Evolutionary conservation across 176 grass and related monocot genomes (phyloP).

Genomic region (Zoysia pacifica): DNA sequence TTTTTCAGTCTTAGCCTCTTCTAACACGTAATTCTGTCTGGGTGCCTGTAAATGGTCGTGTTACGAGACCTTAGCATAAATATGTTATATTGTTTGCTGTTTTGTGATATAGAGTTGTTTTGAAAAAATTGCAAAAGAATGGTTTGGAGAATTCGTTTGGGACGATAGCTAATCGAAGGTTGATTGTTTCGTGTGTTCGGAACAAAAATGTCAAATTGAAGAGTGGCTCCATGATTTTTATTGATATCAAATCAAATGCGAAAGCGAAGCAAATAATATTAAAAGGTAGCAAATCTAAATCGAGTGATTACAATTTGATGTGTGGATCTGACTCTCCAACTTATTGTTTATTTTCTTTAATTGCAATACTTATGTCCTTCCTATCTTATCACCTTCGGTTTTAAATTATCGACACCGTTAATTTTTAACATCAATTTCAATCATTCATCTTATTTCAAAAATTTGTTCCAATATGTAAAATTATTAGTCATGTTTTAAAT

Average conservation of each 20-base stretch:
- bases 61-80: not conserved
- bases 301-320: not conserved
- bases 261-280: not conserved
- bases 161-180: not conserved
- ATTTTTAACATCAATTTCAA: no score
- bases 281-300: not conserved
- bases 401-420: no score
- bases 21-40: not conserved
- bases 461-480: no score
- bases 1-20: not conserved
- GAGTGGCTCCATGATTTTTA: not conserved
- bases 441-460: no score
- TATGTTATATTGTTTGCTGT: not conserved
- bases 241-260: not conserved
- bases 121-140: not conserved
- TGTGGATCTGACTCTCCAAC: not conserved
- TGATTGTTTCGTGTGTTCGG: not conserved
- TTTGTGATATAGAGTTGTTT: not conserved
- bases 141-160: not conserved
- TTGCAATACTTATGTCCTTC: not conserved
- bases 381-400: not conserved
- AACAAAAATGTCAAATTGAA: not conserved
- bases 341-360: not conserved
- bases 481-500: no score
- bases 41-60: not conserved